A percentile compares a stretch with the other conserved stretches of the same genome.
These are phyloP conservation scores for Gloeophyllum trabeum DNA, from an alignment of 768 basidiomycete species.

Conservation along the genomic window DNA sequence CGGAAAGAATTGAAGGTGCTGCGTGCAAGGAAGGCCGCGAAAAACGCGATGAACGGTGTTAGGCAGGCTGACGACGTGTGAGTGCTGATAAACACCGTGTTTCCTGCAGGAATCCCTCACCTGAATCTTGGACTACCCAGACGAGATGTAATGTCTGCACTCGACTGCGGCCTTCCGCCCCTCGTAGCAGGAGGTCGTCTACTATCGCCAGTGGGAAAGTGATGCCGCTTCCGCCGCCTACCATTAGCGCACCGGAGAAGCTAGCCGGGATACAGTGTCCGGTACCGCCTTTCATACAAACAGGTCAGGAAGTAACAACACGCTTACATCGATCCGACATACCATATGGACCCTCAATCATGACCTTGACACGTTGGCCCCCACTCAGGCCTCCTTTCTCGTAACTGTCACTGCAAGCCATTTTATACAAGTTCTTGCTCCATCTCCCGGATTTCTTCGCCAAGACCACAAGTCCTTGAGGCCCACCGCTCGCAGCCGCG, in stretches of 20 bases:
- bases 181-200: constrained; percentile 37
- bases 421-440: constrained; percentile 31
- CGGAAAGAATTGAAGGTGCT: constrained; percentile 20
- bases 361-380: constrained; percentile 21
- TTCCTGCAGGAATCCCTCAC: constrained; percentile 18
- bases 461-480: constrained; percentile 35
- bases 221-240: constrained; percentile 54
- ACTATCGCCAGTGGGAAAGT: constrained; percentile 41
- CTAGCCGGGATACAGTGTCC: constrained; percentile 34
- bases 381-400: constrained; percentile 19
- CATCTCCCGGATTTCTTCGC: constrained; percentile 40
- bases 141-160: constrained; percentile 37
- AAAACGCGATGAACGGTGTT: constrained; percentile 25
- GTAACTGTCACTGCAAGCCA: constrained; percentile 26
- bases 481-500: constrained; percentile 27
- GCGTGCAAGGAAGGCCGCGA: constrained; percentile 24
- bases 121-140: constrained; percentile 38
- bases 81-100: constrained; percentile 10
- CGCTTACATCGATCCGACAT: constrained; percentile 1
- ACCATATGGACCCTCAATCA: constrained; percentile 49
- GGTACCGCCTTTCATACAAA: constrained; percentile 20
- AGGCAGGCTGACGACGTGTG: constrained; percentile 19
- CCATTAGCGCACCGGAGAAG: constrained; percentile 41
- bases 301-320: not conserved
- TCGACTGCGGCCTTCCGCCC: constrained; percentile 21